A percentile compares a stretch with the other conserved stretches of the same genome.
Conservation (phyloP, 352 stramenopile genomes). For the Phytopythium aichiense region DNA sequence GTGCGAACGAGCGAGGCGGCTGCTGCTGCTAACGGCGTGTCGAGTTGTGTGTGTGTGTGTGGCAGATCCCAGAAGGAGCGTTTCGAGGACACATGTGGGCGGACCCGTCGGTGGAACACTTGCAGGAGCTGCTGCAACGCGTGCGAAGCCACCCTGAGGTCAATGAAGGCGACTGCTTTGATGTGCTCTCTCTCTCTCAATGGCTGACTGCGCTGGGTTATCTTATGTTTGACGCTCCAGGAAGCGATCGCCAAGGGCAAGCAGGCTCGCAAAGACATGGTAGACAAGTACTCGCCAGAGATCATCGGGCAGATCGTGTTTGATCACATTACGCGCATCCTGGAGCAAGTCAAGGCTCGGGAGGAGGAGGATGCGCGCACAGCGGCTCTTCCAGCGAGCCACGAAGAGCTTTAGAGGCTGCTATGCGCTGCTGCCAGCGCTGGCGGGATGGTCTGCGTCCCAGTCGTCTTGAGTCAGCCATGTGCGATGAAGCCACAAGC, state of each 20-base stretch:
- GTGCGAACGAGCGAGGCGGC: background rate
- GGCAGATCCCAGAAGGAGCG: conserved; percentile 70
- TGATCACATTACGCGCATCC: conserved; percentile 55
- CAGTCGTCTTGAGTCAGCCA: conserved; percentile 79
- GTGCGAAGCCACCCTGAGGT: conserved; percentile 63
- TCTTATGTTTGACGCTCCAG: conserved; percentile 9
- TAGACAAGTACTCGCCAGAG: conserved; percentile 74
- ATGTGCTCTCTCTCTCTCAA: background rate
- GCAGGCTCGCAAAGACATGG: conserved; percentile 75
- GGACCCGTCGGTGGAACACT: conserved; percentile 69
- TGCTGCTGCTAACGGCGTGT: background rate
- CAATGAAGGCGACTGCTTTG: background rate
- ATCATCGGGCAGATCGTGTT: conserved; percentile 72
- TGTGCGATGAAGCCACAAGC: conserved; percentile 80
- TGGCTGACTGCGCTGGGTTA: background rate
- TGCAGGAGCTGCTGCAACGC: conserved; percentile 58
- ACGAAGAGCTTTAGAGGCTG: conserved; percentile 53
- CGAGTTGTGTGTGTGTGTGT: background rate
- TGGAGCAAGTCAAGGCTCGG: conserved; percentile 30
- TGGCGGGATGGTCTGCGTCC: conserved; percentile 37
- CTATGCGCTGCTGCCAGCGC: conserved; percentile 25
- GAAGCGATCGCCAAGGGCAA: conserved; percentile 65
- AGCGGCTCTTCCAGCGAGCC: conserved; percentile 9
- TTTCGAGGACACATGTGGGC: conserved; percentile 85
- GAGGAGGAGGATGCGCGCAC: conserved; percentile 8